Evolutionary conservation across 1,284 basidiomycete genomes (phyloP).

Genomic region (Ceratobasidium sp.): DNA sequence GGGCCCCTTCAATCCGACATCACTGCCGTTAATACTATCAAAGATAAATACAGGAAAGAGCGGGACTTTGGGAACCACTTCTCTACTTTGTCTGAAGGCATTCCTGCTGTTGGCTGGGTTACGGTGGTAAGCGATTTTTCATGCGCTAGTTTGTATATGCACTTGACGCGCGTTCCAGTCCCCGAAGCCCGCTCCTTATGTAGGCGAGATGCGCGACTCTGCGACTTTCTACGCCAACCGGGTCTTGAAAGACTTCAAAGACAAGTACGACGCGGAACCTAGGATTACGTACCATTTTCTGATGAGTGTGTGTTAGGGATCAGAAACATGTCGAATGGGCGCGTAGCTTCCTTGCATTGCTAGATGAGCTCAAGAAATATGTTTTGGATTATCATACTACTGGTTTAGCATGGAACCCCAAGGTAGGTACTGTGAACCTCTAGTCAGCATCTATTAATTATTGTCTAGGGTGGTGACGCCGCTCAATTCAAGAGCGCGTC

Average conservation of each 20-base stretch:
- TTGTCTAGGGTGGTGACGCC: constrained; percentile 61
- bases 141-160: not conserved
- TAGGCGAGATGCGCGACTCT: constrained; percentile 87
- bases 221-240: constrained; percentile 90
- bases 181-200: constrained; percentile 80
- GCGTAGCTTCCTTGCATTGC: constrained; percentile 68
- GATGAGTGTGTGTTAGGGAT: constrained; percentile 62
- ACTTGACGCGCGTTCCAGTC: constrained; percentile 56
- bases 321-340: constrained; percentile 91
- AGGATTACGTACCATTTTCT: constrained; percentile 19
- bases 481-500: constrained; percentile 59
- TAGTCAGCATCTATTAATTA: not conserved
- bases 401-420: constrained; percentile 88
- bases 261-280: constrained; percentile 64
- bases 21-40: constrained; percentile 74
- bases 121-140: constrained; percentile 62
- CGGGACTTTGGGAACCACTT: constrained; percentile 84
- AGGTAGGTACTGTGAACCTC: constrained; percentile 56
- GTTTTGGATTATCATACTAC: constrained; percentile 87
- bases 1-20: constrained; percentile 76
- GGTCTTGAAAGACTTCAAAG: constrained; percentile 91
- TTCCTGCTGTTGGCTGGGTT: constrained; percentile 90
- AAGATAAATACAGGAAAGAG: constrained; percentile 79
- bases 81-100: constrained; percentile 80
- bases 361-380: constrained; percentile 84